Evolutionary conservation across 306 rosid genomes (phyloP).

Genomic region (Abrus pulchellus): DNA sequence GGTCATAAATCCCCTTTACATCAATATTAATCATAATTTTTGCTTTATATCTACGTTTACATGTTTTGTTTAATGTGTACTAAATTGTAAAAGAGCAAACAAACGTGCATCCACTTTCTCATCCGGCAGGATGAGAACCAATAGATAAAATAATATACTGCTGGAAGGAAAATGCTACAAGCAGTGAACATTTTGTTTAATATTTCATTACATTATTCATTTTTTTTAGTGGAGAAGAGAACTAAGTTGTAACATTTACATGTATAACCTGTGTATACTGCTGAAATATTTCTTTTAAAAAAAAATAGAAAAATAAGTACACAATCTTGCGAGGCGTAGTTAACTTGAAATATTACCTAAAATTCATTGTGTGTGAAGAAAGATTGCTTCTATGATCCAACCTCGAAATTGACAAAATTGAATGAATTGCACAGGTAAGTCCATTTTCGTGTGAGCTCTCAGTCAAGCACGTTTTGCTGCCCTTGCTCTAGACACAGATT

Average conservation of each 20-base stretch:
- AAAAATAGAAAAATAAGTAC: not conserved
- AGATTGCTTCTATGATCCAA: conserved; percentile 44
- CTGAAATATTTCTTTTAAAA: conserved; percentile 7
- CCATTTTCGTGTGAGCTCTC: not conserved
- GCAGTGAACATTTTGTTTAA: not conserved
- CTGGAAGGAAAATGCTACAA: conserved; percentile 6
- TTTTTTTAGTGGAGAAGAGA: not conserved
- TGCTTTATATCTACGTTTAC: not conserved
- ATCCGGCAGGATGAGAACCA: not conserved
- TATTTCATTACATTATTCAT: conserved; percentile 36
- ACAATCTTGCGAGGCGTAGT: conserved; percentile 32
- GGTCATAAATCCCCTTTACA: too few species aligned
- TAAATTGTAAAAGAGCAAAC: not conserved
- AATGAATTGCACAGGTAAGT: conserved; percentile 1
- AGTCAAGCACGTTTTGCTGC: conserved; percentile 52
- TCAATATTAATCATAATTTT: too few species aligned
- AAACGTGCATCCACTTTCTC: conserved; percentile 7
- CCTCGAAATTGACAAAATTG: conserved; percentile 25
- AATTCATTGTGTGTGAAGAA: not conserved
- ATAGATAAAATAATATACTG: not conserved
- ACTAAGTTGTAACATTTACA: conserved; percentile 48
- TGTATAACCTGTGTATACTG: conserved; percentile 44
- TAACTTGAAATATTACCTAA: conserved; percentile 21
- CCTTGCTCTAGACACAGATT: conserved; percentile 76
- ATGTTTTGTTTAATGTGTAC: too few species aligned